These are phyloP conservation scores for Metschnikowia similis DNA, from an alignment of 805 yeast species.

Conservation along the genomic window DNA sequence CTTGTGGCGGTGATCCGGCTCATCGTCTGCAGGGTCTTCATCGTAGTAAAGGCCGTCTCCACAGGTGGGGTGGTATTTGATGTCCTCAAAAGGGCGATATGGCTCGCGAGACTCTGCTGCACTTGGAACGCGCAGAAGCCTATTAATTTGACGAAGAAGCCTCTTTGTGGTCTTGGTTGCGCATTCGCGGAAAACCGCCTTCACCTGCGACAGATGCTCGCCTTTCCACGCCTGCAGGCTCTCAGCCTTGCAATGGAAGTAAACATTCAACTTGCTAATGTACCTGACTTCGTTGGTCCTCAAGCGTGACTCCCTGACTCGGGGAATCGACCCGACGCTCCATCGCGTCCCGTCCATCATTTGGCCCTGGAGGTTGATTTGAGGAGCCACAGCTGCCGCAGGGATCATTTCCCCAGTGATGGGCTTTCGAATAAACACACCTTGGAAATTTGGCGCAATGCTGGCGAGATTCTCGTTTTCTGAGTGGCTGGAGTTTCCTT, in stretches of 20 bases:
- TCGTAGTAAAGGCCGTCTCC: conserved; percentile 52
- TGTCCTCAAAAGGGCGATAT: conserved; percentile 12
- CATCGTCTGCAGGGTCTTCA: conserved; percentile 51
- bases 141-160: conserved; percentile 32
- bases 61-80: conserved; percentile 35
- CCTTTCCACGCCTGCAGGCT: conserved; percentile 4
- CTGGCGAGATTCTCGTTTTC: not conserved
- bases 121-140: conserved; percentile 13
- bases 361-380: conserved; percentile 5
- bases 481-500: not conserved
- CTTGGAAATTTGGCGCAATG: not conserved
- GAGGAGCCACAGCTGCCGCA: conserved; percentile 5
- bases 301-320: conserved; percentile 22
- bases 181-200: conserved; percentile 40
- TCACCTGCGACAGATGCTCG: conserved; percentile 23
- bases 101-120: not conserved
- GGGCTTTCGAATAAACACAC: conserved; percentile 2
- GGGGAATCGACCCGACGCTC: conserved; percentile 43
- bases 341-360: conserved; percentile 13
- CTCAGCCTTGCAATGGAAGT: conserved; percentile 33
- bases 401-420: conserved; percentile 8
- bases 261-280: conserved; percentile 32
- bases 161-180: conserved; percentile 36
- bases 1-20: conserved; percentile 51
- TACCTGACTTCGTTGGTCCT: conserved; percentile 21